phyloP scores from a whole-genome alignment of 2,329 filamentous ascomycete species.

The Blastomyces gilchristii region DNA sequence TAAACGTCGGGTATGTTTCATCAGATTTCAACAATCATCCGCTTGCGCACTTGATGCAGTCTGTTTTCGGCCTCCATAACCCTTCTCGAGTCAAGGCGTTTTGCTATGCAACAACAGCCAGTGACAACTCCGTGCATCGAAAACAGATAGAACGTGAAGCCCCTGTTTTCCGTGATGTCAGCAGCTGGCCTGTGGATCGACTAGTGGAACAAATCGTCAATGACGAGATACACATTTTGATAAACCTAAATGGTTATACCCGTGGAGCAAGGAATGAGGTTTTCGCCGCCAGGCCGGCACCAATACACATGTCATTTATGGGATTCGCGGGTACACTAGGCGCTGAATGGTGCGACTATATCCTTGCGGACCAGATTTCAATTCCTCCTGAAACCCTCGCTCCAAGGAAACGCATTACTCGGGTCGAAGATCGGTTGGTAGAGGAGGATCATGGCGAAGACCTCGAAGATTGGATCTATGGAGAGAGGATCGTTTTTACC shows the following conservation, averaged over 20 bases:
- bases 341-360: constrained; percentile 97
- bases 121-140: constrained; percentile 79
- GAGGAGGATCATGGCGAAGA: constrained; percentile 59
- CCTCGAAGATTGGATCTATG: constrained; percentile 79
- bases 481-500: constrained; percentile 92
- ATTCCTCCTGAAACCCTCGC: constrained; percentile 73
- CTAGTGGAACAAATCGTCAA: constrained; percentile 75
- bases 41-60: constrained; percentile 94
- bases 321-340: constrained; percentile 93
- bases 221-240: constrained; percentile 85
- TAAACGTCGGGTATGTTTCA: constrained; percentile 94
- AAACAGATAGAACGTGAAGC: constrained; percentile 89
- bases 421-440: constrained; percentile 55
- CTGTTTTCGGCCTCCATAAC: constrained; percentile 88
- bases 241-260: constrained; percentile 98
- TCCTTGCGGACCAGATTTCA: constrained; percentile 79
- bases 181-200: constrained; percentile 71
- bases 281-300: constrained; percentile 86
- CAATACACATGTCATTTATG: constrained; percentile 99
- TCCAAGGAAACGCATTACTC: constrained; percentile 64
- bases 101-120: constrained; percentile 90
- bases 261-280: constrained; percentile 94
- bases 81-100: constrained; percentile 64
- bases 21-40: constrained; percentile 99
- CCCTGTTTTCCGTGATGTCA: constrained; percentile 82